These are phyloP conservation scores for Pythium folliculosum DNA, from an alignment of 352 stramenopile genomes.

Conservation along the genomic window DNA sequence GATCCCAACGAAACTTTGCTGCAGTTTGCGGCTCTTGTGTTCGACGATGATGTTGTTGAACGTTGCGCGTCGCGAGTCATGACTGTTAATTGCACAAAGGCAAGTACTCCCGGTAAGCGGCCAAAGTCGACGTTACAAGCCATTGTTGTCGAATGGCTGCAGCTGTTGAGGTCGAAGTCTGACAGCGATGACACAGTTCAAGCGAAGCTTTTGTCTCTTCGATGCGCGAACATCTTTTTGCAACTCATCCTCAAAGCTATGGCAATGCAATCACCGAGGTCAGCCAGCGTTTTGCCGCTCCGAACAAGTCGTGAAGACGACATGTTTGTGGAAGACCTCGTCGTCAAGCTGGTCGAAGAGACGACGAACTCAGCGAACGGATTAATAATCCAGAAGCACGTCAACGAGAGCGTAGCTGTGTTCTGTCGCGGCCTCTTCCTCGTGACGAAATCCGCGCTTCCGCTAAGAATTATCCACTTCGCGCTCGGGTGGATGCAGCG, in stretches of 20 bases:
- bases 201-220: constrained; percentile 49
- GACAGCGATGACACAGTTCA: constrained; percentile 37
- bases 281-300: constrained; percentile 24
- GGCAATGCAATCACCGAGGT: constrained; percentile 29
- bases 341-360: constrained; percentile 43
- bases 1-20: constrained; percentile 52
- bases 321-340: constrained; percentile 44
- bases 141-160: constrained; percentile 55
- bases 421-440: constrained; percentile 66
- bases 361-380: constrained; percentile 38
- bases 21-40: constrained; percentile 55
- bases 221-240: constrained; percentile 55
- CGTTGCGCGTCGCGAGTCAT: constrained; percentile 8
- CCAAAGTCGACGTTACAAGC: constrained; percentile 41
- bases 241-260: constrained; percentile 74
- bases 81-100: not conserved
- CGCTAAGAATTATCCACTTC: constrained; percentile 42
- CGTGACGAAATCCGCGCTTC: constrained; percentile 45
- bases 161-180: constrained; percentile 34
- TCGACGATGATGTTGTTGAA: constrained; percentile 47
- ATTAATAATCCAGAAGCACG: constrained; percentile 58
- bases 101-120: constrained; percentile 3
- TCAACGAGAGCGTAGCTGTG: constrained; percentile 59
- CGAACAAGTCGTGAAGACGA: constrained; percentile 33
- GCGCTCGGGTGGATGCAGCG: constrained; percentile 48